Conservation (phyloP, 805 yeast species). For the Blastobotrys americana region DNA sequence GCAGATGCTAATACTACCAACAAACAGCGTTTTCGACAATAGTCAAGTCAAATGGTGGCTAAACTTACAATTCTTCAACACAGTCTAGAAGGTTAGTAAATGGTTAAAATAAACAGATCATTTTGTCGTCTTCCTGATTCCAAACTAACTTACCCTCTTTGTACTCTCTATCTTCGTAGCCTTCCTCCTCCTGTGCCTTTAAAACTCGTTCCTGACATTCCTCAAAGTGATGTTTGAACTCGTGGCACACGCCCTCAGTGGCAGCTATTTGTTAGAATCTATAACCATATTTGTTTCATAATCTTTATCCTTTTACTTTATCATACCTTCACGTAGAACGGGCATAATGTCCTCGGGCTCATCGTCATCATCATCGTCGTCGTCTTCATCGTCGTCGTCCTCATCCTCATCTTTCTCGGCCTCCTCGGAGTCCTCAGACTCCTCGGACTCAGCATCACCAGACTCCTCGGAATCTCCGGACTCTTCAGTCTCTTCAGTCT, state of each 20-base stretch:
- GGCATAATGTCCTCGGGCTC: conserved; percentile 63
- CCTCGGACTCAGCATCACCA: conserved; percentile 25
- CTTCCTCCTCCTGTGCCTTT: conserved; percentile 76
- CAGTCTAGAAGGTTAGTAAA: conserved; percentile 47
- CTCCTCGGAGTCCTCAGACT: conserved; percentile 37
- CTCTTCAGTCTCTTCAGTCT: conserved; percentile 7
- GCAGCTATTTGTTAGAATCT: conserved; percentile 47
- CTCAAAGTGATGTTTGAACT: conserved; percentile 77
- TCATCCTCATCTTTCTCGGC: conserved; percentile 37
- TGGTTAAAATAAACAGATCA: not conserved
- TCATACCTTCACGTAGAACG: conserved; percentile 41
- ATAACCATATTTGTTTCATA: conserved; percentile 7
- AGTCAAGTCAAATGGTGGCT: not conserved
- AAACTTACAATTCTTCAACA: conserved; percentile 71
- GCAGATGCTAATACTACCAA: too few species aligned
- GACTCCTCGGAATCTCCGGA: conserved; percentile 26
- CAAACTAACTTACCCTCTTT: conserved; percentile 49
- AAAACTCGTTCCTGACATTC: conserved; percentile 96
- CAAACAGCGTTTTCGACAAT: not conserved
- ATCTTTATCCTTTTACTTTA: conserved; percentile 17
- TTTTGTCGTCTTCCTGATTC: conserved; percentile 1
- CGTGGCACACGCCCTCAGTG: conserved; percentile 59
- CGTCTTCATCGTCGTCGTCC: conserved; percentile 50
- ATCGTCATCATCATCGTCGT: conserved; percentile 62
- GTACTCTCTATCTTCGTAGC: conserved; percentile 67